Conservation (phyloP, 2,329 filamentous ascomycete genomes). For the Pseudogymnoascus sp. region DNA sequence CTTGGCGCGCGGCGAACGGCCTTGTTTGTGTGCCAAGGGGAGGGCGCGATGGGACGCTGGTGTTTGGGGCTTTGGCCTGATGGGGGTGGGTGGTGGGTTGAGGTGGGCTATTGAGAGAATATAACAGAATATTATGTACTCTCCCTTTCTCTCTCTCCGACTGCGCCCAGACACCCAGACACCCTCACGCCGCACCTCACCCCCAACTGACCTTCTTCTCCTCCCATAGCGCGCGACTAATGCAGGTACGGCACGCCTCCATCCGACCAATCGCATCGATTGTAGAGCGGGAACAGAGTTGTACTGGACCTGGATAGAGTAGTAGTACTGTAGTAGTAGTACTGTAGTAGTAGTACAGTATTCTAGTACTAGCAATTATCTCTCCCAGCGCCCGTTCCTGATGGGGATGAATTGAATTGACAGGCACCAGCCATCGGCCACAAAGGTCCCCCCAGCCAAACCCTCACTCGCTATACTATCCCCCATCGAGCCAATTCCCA, state of each 20-base stretch:
- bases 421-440: no score
- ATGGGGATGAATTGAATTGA: neutral
- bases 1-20: neutral
- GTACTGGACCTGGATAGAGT: neutral
- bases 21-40: neutral
- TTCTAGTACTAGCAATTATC: neutral
- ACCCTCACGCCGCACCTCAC: no score
- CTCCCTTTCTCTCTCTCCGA: neutral
- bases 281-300: neutral
- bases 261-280: neutral
- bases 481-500: no score
- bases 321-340: no score
- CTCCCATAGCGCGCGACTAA: neutral
- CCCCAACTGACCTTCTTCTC: neutral
- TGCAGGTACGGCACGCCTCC: neutral
- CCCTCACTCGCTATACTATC: no score
- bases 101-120: neutral
- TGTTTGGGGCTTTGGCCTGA: neutral
- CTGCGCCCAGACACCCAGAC: neutral
- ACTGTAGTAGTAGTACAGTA: neutral
- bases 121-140: neutral
- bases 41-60: slow-evolving; percentile 2
- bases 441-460: no score
- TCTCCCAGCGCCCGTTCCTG: neutral
- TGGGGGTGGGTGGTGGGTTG: neutral